Base-by-base conservation (phyloP, 257 asterid species). In the Salvia rosmarinus region DNA sequence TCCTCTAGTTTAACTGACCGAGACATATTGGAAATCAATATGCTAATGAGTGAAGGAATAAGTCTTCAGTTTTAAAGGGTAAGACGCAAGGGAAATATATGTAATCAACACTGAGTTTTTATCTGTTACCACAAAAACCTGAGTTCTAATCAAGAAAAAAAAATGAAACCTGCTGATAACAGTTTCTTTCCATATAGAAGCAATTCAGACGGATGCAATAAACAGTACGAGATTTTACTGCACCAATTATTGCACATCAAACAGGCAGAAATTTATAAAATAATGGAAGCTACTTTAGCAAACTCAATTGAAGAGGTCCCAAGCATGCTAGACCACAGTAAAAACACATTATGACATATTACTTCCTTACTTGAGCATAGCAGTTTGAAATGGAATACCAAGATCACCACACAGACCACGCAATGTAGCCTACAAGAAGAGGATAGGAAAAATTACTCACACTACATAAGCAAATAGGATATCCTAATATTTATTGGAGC, bases 341-440 rank as follows among this genome's bases (percentile, higher is more conserved):
- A 49, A 60, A 52, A 52, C 9, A 65, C 47, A 70, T 35, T 62
- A 35, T 20, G n/a, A n/a, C n/a, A 46, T 35, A 16, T 46, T 37
- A 79, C 60, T 52, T 62, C 67, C 90, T 87, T 85, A 92, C 96
- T 84, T 85, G 75, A 92, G 98, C 98, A 92, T 90, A 68, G 95
- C 78, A 75, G 82, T 77, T 81, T 90, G 91, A 78, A 92, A 92
- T 67, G 92, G 88, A 79, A 92, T 88, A 50, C 85, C 88, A 72
- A 92, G 95, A 76, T 84, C 92, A 70, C 80, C 85, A 80, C 98
- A 92, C 46, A 92, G 87, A 67, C 85, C 86, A 61, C 81, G 90
- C 75, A 92, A 80, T 82, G 89, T 77, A 58, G 70, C 81, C 98
- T 90, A 81, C 79, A 80, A 51, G 52, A 42, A 47, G 71, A 72